These are phyloP conservation scores for Nidula microcarpa DNA, from an alignment of 768 basidiomycete genomes.

Conservation along the genomic window DNA sequence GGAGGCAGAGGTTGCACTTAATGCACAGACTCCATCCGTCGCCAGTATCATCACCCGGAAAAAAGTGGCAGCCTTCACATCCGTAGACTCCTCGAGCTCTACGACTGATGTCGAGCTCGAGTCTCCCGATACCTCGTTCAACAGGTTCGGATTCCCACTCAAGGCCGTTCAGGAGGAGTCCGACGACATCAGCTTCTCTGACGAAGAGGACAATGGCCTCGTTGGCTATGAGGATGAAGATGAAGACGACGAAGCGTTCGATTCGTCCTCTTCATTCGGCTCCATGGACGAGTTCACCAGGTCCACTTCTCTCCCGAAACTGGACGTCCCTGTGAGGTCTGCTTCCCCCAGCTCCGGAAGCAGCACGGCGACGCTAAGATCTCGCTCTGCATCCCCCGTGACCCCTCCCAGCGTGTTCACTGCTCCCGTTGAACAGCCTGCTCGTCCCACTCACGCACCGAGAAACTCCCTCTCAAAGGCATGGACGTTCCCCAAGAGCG, in stretches of 20 bases:
- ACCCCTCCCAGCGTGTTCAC: constrained; percentile 16
- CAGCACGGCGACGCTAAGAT: constrained; percentile 11
- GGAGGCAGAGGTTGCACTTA: constrained; percentile 13
- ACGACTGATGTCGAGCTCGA: constrained; percentile 66
- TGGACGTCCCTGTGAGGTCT: constrained; percentile 14
- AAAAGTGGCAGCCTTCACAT: constrained; percentile 51
- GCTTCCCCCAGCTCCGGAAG: constrained; percentile 12
- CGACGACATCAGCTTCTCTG: constrained; percentile 33
- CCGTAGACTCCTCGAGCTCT: constrained; percentile 64
- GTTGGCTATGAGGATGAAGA: constrained; percentile 32
- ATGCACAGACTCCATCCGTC: neutral
- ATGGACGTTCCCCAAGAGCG: constrained; percentile 61
- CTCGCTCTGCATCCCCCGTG: constrained; percentile 11
- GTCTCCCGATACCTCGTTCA: constrained; percentile 35
- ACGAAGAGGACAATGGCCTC: constrained; percentile 22
- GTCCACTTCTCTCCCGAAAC: constrained; percentile 21
- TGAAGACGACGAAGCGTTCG: constrained; percentile 56
- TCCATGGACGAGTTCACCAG: constrained; percentile 48
- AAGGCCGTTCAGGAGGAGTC: constrained; percentile 59
- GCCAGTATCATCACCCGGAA: constrained; percentile 17
- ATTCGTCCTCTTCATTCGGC: constrained; percentile 52
- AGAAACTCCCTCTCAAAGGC: constrained; percentile 56
- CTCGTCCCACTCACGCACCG: constrained; percentile 22
- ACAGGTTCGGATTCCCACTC: constrained; percentile 42
- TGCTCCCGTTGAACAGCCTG: constrained; percentile 10